Evolutionary conservation across 2,329 filamentous ascomycete species (phyloP).

Genomic region (Paecilomyces niveus): DNA sequence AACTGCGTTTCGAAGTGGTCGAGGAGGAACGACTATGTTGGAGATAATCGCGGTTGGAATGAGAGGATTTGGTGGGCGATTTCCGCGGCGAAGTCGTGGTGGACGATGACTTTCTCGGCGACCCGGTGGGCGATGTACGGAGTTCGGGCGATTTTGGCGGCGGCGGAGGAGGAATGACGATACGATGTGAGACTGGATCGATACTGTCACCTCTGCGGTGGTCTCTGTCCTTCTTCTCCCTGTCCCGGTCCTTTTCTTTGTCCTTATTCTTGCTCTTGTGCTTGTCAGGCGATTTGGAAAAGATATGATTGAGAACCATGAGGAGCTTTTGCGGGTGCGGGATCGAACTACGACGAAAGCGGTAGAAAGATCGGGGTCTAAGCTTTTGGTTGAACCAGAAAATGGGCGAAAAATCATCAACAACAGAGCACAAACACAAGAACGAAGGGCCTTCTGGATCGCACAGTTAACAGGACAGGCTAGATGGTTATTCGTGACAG

Average conservation of each 20-base stretch:
- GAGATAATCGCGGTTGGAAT: conserved; percentile 7
- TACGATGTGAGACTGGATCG: conserved; percentile 3
- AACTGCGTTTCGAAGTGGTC: conserved; percentile 18
- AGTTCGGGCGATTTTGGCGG: background rate
- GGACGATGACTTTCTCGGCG: background rate
- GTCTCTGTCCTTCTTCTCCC: background rate
- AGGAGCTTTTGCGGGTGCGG: conserved; percentile 10
- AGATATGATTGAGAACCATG: conserved; percentile 33
- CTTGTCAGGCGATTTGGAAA: conserved; percentile 23
- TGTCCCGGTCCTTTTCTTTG: conserved; percentile 8
- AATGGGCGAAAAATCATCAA: background rate
- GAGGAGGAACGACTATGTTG: conserved; percentile 24
- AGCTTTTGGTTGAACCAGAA: background rate
- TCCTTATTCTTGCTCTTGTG: conserved; percentile 15
- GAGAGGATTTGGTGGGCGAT: conserved; percentile 13
- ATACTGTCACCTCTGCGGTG: background rate
- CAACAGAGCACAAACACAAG: background rate
- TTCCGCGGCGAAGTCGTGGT: conserved; percentile 4
- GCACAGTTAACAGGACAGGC: background rate
- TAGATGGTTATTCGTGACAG: background rate
- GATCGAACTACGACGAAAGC: conserved; percentile 34
- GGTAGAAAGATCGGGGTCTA: conserved; percentile 23
- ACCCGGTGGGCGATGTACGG: background rate
- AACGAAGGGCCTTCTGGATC: background rate
- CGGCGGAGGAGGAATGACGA: conserved; percentile 4